Evolutionary conservation across 2,329 filamentous ascomycete genomes (phyloP).

Genomic region (Ophiostoma ips): DNA sequence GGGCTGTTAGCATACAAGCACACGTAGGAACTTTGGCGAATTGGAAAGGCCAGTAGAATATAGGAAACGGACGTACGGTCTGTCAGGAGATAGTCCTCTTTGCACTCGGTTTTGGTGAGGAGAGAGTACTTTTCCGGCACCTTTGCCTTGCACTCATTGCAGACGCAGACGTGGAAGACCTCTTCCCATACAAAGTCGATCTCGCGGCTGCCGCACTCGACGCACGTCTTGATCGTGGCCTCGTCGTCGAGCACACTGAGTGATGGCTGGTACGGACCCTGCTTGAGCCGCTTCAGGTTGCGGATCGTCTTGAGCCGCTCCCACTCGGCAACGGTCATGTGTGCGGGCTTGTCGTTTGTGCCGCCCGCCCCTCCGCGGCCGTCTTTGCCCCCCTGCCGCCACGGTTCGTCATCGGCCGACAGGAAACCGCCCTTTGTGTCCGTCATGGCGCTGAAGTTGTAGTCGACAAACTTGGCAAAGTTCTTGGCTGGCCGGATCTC

Average conservation of each 20-base stretch:
- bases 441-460: constrained; percentile 95
- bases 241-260: constrained; percentile 58
- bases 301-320: constrained; percentile 66
- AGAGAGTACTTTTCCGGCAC: constrained; percentile 85
- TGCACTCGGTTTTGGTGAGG: constrained; percentile 91
- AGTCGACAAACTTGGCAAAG: constrained; percentile 90
- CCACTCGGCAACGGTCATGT: constrained; percentile 89
- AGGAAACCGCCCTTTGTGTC: constrained; percentile 96
- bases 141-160: constrained; percentile 76
- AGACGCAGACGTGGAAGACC: constrained; percentile 62
- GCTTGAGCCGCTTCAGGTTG: constrained; percentile 56
- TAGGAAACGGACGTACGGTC: constrained; percentile 47
- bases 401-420: constrained; percentile 79
- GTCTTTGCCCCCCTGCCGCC: constrained; percentile 57
- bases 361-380: constrained; percentile 23
- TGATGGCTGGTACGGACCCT: constrained; percentile 78
- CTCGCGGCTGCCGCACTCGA: constrained; percentile 70
- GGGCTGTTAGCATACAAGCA: not conserved
- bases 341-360: constrained; percentile 68
- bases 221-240: constrained; percentile 57
- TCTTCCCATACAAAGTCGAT: constrained; percentile 96
- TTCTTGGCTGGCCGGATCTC: constrained; percentile 65
- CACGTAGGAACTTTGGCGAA: not conserved
- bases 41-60: not conserved
- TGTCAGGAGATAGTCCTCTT: constrained; percentile 88